Evolutionary conservation across 2,329 filamentous ascomycete species (phyloP).

Genomic region (Exophiala phaeomuriformis): DNA sequence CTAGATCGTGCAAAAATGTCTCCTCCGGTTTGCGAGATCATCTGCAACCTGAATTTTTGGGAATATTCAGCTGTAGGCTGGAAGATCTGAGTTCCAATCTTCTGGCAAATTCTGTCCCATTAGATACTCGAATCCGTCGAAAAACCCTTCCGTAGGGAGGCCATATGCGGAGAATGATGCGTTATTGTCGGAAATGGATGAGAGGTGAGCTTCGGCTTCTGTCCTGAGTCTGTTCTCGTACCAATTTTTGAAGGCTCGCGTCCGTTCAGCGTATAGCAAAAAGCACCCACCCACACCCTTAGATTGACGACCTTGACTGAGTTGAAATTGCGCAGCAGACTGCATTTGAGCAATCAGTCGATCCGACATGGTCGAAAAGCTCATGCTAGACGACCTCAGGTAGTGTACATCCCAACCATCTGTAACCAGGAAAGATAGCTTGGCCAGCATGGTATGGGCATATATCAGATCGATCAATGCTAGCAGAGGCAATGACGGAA

Average conservation of each 20-base stretch:
- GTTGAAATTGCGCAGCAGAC: constrained; percentile 3
- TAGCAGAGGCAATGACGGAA: constrained; percentile 43
- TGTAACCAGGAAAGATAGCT: constrained; percentile 26
- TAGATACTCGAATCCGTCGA: constrained; percentile 9
- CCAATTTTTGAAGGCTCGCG: constrained; percentile 15
- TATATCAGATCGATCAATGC: constrained; percentile 45
- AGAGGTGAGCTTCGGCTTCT: constrained; percentile 5
- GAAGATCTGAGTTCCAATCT: constrained; percentile 11
- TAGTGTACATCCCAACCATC: constrained; percentile 30
- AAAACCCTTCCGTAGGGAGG: constrained; percentile 2
- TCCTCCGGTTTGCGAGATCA: too few relatives aligned
- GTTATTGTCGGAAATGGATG: neutral
- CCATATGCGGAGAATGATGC: constrained; percentile 1
- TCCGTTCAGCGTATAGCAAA: constrained; percentile 10
- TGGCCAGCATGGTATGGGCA: constrained; percentile 30
- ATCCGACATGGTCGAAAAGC: constrained; percentile 23
- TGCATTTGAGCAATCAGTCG: constrained; percentile 21
- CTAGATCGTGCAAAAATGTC: too few relatives aligned
- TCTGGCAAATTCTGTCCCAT: constrained; percentile 14
- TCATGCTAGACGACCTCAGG: constrained; percentile 21
- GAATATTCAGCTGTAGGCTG: neutral
- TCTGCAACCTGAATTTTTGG: neutral
- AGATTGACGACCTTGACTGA: neutral
- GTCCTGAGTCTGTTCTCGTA: constrained; percentile 18
- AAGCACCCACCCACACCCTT: constrained; percentile 8